Percentiles rank a stretch among this genome's conserved stretches.
phyloP scores from a whole-genome alignment of 805 yeast genomes.

The Kazachstania martiniae region DNA sequence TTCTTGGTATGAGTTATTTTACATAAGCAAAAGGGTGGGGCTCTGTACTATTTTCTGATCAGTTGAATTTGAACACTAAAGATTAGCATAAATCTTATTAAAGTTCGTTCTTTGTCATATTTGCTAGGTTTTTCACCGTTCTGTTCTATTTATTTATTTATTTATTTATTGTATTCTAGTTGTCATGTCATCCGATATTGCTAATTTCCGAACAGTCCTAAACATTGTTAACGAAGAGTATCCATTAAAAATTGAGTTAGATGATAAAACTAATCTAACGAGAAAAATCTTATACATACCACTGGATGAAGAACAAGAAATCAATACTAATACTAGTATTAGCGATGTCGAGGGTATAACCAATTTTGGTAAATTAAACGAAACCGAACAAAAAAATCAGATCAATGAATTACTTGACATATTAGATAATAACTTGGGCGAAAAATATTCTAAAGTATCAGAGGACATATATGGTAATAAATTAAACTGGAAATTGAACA shows the following conservation, averaged over 20 bases:
- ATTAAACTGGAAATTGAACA: slow-evolving; percentile 17
- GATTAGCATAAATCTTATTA: too few relatives aligned
- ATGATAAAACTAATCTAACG: neutral
- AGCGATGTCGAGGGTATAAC: neutral
- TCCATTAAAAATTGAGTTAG: slow-evolving; percentile 1
- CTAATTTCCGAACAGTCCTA: too few relatives aligned
- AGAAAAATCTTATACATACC: slow-evolving; percentile 3
- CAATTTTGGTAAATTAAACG: neutral
- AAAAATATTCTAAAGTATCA: slow-evolving; percentile 10
- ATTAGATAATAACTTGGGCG: slow-evolving; percentile 19
- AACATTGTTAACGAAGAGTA: slow-evolving; percentile 1
- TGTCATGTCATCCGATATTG: too few relatives aligned
- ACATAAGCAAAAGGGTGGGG: too few relatives aligned
- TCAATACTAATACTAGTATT: neutral
- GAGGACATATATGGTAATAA: slow-evolving; percentile 13
- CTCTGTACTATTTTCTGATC: too few relatives aligned
- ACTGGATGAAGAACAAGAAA: neutral
- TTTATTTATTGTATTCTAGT: too few relatives aligned
- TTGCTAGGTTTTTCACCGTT: neutral
- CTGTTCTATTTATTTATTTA: too few relatives aligned
- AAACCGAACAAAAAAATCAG: neutral
- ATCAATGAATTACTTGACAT: slow-evolving; percentile 6
- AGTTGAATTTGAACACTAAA: too few relatives aligned
- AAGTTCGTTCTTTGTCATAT: neutral
- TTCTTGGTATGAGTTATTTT: too few relatives aligned